These are phyloP conservation scores for Apiotrichum sp. DNA, from an alignment of 1,284 basidiomycete genomes.

Conservation along the genomic window DNA sequence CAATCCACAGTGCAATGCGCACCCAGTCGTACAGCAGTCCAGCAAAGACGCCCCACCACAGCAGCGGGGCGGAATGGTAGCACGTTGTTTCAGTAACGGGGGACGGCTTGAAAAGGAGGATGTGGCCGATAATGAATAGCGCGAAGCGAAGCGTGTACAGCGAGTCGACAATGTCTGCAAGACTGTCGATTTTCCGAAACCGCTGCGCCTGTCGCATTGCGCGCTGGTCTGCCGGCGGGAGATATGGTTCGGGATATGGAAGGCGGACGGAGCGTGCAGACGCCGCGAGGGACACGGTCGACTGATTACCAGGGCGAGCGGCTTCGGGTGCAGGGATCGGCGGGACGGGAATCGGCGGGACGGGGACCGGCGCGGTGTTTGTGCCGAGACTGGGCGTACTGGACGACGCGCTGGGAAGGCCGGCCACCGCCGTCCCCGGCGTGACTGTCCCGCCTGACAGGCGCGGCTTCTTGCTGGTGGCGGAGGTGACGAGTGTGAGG, in stretches of 20 bases:
- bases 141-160: neutral
- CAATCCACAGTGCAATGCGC: conserved; percentile 19
- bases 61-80: conserved; percentile 26
- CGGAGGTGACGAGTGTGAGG: neutral
- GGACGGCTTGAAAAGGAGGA: conserved; percentile 26
- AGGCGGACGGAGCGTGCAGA: neutral
- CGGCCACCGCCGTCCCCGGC: too few relatives aligned
- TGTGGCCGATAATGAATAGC: conserved; percentile 25
- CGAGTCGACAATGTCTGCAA: neutral
- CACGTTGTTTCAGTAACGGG: conserved; percentile 18
- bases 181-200: neutral
- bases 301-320: too few relatives aligned
- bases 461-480: neutral
- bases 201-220: neutral
- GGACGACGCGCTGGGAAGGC: too few relatives aligned
- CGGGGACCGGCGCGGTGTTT: too few relatives aligned
- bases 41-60: conserved; percentile 37
- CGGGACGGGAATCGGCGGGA: too few relatives aligned
- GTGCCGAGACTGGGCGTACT: too few relatives aligned
- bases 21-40: conserved; percentile 33
- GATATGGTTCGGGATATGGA: too few relatives aligned
- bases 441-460: too few relatives aligned
- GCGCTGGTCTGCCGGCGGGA: neutral
- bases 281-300: neutral
- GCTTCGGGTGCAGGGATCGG: too few relatives aligned